Base-by-base conservation (phyloP, 2,329 filamentous ascomycete genomes). In the Fusarium sp. region DNA sequence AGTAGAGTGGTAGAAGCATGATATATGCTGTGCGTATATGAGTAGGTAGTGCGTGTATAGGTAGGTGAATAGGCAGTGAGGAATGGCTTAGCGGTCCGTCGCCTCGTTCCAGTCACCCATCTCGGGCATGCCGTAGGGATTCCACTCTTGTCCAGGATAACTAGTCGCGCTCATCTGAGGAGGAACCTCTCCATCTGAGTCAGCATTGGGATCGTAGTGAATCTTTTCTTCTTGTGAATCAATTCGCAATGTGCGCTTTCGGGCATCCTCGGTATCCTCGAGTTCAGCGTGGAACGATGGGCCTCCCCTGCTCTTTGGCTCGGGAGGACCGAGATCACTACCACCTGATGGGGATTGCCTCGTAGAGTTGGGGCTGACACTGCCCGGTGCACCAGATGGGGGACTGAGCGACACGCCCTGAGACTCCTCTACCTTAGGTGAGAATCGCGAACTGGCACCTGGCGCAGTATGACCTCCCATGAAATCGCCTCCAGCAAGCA, bases 91-190 rank as follows among this genome's bases (percentile, higher is more conserved):
- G 33, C 43, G 54, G 33, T 44, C 59, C 13, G 16, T 50, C n/a
- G 47, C 54, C 56, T 76, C 75, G 49, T 75, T 74, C 73, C 74
- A 77, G n/a, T 82, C 80, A 21, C 69, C 74, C 50, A 74, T 78
- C 21, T 81, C 79, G 9, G 76, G 71, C 64, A 80, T 79, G 16
- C 80, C 81, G 37, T 88, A 89, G 5, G 90, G 90, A 74, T 88
- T 88, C 91, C 91, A 93, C 79, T 93, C 91, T 82, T 92, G 90
- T 1, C 91, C 91, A 0, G 91, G 91, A 80, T 93, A 93, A 78
- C 88, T 90, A 18, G 90, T 91, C 11, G 90, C 91, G 53, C 85
- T 87, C 91, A 93, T 93, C 66, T 86, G 83, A 18, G 88, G 86
- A n/a, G 78, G 67, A 28, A 64, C 40, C 57, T 78, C 77, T 30